These are phyloP conservation scores for Coemansia nantahalensis DNA, from an alignment of 192 early-diverging fungal genomes.

Conservation along the genomic window DNA sequence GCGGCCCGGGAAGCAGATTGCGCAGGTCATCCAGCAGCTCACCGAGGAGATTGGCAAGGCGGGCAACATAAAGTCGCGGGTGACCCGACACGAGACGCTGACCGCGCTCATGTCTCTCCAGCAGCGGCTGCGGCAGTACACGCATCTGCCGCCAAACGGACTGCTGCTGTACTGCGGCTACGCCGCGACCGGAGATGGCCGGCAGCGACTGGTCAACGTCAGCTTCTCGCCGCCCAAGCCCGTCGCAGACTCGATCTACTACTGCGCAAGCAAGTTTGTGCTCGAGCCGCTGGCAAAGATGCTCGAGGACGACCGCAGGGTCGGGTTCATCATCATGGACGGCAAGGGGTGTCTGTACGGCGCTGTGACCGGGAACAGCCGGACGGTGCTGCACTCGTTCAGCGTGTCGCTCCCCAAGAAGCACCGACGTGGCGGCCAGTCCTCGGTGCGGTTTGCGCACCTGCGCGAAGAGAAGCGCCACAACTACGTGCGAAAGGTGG, in stretches of 20 bases:
- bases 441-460: slow-evolving; percentile 95
- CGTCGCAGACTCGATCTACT: slow-evolving; percentile 93
- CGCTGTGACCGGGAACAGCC: slow-evolving; percentile 84
- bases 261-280: slow-evolving; percentile 97
- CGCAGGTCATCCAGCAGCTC: slow-evolving; percentile 78
- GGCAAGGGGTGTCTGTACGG: slow-evolving; percentile 96
- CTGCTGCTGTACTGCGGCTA: slow-evolving; percentile 92
- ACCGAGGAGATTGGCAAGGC: slow-evolving; percentile 95
- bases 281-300: slow-evolving; percentile 84
- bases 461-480: slow-evolving; percentile 95
- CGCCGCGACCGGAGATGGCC: slow-evolving; percentile 93
- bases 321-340: slow-evolving; percentile 98
- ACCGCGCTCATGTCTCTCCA: slow-evolving; percentile 95
- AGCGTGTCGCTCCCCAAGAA: slow-evolving; percentile 96
- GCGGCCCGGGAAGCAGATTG: slow-evolving; percentile 84
- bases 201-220: slow-evolving; percentile 94
- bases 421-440: slow-evolving; percentile 99
- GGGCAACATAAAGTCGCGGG: slow-evolving; percentile 97
- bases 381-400: slow-evolving; percentile 88
- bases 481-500: slow-evolving; percentile 97
- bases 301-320: slow-evolving; percentile 86
- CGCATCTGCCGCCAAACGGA: slow-evolving; percentile 81
- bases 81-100: slow-evolving; percentile 91
- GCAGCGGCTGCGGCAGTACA: slow-evolving; percentile 89
- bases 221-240: slow-evolving; percentile 97